Evolutionary conservation across 495 filamentous ascomycete genomes (phyloP), one percentile per base, ranked within the genome.

Genomic region (Hyaloscypha variabilis): DNA sequence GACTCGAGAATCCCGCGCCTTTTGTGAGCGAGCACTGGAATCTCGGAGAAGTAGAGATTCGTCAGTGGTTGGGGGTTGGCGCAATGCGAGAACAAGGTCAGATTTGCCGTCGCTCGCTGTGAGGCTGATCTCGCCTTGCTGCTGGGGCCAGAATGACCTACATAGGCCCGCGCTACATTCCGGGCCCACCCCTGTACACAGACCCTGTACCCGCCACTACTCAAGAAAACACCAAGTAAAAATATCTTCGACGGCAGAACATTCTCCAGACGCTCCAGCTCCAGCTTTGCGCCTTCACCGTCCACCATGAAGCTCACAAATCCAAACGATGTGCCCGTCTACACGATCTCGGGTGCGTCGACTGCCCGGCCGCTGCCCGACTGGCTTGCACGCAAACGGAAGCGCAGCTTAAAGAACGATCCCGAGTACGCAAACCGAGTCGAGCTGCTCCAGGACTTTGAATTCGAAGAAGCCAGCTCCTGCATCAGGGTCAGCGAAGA

Each of bases 381-480:
- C 80, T 99, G 96, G 83, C 90, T 98, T 60, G 89, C 92, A 14
- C 85, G 93, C 64, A 92, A 94, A 58, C 84, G 94, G 69, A 98
- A 97, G 81, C 87, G 93, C 74, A 96, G 92, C 69, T 81, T 97
- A 67, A 98, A 97, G 76, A 88, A 93, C 64, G 95, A 98, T 72
- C 86, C 91, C 56, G 94, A 97, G 69, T 97, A 91, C 78, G 88
- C 92, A 61, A 96, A 92, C 74, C 90, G 95, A 58, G 90, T 99
- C 64, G 96, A 99, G 76, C 81, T 99, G 56, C 82, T 99, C 26
- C 96, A 99, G 72, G 94, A 98, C 72, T 99, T 99, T 73, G 94
- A 96, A 71, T 99, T 98, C 67, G 95, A 98, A 72, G 96, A 99
- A 76, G 93, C 96, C n/a, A 97, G 94, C 74, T 85, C 89, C 53